These are phyloP conservation scores for Cladochytrium tenue DNA, from an alignment of 371 early-diverging fungal species.

Conservation along the genomic window DNA sequence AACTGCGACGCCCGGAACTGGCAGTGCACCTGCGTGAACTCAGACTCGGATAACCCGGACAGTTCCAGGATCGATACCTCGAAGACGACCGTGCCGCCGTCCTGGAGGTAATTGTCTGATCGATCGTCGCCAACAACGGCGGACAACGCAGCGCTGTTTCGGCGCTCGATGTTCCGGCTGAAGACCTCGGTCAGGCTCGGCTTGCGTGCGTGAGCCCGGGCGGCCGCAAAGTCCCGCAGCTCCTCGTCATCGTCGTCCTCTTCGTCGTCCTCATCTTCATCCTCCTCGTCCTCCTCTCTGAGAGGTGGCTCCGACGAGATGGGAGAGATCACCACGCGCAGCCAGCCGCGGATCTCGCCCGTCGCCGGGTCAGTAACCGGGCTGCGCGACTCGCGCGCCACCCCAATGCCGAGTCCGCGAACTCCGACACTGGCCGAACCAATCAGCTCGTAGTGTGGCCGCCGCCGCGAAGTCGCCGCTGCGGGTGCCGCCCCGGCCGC, in stretches of 20 bases:
- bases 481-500: not conserved
- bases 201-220: not conserved
- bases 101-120: slow-evolving; percentile 8
- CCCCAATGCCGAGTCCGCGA: slow-evolving; percentile 16
- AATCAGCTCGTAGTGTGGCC: slow-evolving; percentile 25
- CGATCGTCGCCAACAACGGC: not conserved
- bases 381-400: slow-evolving; percentile 16
- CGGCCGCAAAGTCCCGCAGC: not conserved
- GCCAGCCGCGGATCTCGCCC: slow-evolving; percentile 18
- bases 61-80: slow-evolving; percentile 71
- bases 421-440: slow-evolving; percentile 22
- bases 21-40: slow-evolving; percentile 76
- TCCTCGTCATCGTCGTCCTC: slow-evolving; percentile 2
- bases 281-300: slow-evolving; percentile 5
- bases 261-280: slow-evolving; percentile 7
- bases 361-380: slow-evolving; percentile 18
- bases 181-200: not conserved
- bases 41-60: slow-evolving; percentile 67
- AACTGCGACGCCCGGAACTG: slow-evolving; percentile 74
- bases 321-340: slow-evolving; percentile 26
- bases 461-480: not conserved
- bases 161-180: not conserved
- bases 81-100: slow-evolving; percentile 66
- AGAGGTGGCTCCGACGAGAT: slow-evolving; percentile 21
- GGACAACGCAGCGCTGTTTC: too few species aligned